Evolutionary conservation across 257 asterid genomes (phyloP).

Genomic region (Scutellaria barbata): DNA sequence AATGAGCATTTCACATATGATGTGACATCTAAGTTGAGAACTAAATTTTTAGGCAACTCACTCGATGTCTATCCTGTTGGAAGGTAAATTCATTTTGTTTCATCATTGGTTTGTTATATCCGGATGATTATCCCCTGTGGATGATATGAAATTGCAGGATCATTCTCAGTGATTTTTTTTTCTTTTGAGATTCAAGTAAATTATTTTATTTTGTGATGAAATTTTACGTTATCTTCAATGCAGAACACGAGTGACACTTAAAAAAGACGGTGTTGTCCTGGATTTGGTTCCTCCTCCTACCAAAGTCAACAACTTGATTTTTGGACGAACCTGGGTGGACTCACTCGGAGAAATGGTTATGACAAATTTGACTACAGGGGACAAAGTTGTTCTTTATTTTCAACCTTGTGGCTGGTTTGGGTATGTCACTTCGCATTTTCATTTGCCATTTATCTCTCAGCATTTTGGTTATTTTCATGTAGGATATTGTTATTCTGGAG

Average conservation of each 20-base stretch:
- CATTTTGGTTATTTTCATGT: conserved; percentile 1
- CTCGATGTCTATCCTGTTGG: conserved; percentile 96
- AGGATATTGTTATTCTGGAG: conserved; percentile 13
- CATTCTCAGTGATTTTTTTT: conserved; percentile 7
- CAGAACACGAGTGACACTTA: conserved; percentile 91
- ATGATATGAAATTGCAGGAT: neutral
- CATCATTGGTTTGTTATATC: conserved; percentile 10
- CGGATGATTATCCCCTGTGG: neutral
- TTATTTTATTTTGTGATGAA: conserved; percentile 11
- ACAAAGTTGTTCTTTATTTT: conserved; percentile 90
- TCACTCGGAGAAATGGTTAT: conserved; percentile 93
- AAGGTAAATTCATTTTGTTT: conserved; percentile 56
- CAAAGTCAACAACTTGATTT: conserved; percentile 88
- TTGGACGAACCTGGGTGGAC: conserved; percentile 99
- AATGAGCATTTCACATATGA: conserved; percentile 89
- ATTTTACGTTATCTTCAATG: conserved; percentile 34
- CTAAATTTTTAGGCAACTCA: conserved; percentile 93
- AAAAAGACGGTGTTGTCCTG: conserved; percentile 73
- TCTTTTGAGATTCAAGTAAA: neutral
- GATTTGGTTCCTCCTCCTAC: conserved; percentile 98
- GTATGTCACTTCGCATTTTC: conserved; percentile 48
- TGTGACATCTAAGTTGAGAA: conserved; percentile 85
- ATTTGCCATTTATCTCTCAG: neutral
- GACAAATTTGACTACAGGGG: conserved; percentile 95
- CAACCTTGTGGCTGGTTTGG: conserved; percentile 99